Evolutionary conservation across 306 rosid genomes (phyloP).

Genomic region (Cicer yamashitae): DNA sequence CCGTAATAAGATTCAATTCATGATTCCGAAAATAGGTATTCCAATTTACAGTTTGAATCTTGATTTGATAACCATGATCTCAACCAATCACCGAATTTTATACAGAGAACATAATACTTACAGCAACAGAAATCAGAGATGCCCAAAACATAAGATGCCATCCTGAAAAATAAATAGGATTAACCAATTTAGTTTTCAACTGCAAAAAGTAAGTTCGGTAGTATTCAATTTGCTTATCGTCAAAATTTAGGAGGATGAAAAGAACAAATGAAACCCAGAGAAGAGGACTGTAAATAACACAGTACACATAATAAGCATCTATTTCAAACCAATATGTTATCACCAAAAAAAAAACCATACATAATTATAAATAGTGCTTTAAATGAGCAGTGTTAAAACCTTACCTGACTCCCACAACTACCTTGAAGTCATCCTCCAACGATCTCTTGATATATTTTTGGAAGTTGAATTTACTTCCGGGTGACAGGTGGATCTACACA

Average conservation of each 20-base stretch:
- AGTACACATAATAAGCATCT: not conserved
- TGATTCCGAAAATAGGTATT: no score
- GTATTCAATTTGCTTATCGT: slow-evolving; percentile 55
- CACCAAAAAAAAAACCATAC: not conserved
- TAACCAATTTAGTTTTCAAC: slow-evolving; percentile 30
- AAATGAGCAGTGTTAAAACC: slow-evolving; percentile 11
- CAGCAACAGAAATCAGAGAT: slow-evolving; percentile 72
- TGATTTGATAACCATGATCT: not conserved
- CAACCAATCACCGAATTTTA: slow-evolving; percentile 16
- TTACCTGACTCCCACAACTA: slow-evolving; percentile 95
- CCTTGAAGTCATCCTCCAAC: slow-evolving; percentile 92
- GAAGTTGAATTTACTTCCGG: slow-evolving; percentile 93
- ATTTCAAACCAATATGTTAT: not conserved
- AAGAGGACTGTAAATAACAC: slow-evolving; percentile 69
- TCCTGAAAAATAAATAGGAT: slow-evolving; percentile 58
- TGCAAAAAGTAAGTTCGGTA: not conserved
- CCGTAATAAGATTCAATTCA: no score
- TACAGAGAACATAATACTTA: slow-evolving; percentile 51
- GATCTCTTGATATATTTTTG: slow-evolving; percentile 94
- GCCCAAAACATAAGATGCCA: slow-evolving; percentile 86
- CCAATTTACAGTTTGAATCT: no score
- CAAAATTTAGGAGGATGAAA: slow-evolving; percentile 71
- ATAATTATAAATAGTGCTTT: not conserved
- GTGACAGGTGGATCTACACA: slow-evolving; percentile 78
- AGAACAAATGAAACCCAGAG: slow-evolving; percentile 84